Evolutionary conservation across 805 yeast genomes (phyloP).

Genomic region (Candida nitratophila): DNA sequence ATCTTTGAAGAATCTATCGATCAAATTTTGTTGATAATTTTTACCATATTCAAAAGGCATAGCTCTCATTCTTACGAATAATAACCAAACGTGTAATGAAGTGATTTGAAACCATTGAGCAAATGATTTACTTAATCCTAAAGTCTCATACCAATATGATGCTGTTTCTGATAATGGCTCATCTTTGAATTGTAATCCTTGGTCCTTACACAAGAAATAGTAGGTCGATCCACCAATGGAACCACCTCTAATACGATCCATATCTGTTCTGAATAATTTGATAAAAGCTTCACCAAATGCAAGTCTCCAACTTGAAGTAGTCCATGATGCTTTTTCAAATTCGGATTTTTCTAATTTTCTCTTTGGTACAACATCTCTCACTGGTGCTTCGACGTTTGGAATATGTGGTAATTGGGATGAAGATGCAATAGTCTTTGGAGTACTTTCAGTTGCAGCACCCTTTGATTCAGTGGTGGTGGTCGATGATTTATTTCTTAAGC

Average conservation of each 20-base stretch:
- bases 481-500: not conserved
- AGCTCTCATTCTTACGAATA: constrained; percentile 92
- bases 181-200: constrained; percentile 70
- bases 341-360: constrained; percentile 21
- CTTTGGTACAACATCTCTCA: constrained; percentile 28
- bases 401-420: constrained; percentile 28
- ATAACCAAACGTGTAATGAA: constrained; percentile 85
- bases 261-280: constrained; percentile 63
- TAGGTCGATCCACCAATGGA: constrained; percentile 89
- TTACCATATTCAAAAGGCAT: constrained; percentile 86
- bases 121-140: constrained; percentile 78
- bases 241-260: constrained; percentile 90
- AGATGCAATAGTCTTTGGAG: constrained; percentile 22
- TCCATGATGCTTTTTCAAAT: constrained; percentile 21
- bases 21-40: constrained; percentile 85
- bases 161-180: constrained; percentile 71
- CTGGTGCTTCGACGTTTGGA: constrained; percentile 26
- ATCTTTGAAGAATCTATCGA: constrained; percentile 84
- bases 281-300: constrained; percentile 61
- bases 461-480: not conserved
- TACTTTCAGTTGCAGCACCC: no score
- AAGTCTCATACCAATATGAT: constrained; percentile 74
- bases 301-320: constrained; percentile 42
- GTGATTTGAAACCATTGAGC: constrained; percentile 97
- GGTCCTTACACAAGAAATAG: constrained; percentile 80